Evolutionary conservation across 257 asterid species (phyloP).

Genomic region (Nicotiana otophora): DNA sequence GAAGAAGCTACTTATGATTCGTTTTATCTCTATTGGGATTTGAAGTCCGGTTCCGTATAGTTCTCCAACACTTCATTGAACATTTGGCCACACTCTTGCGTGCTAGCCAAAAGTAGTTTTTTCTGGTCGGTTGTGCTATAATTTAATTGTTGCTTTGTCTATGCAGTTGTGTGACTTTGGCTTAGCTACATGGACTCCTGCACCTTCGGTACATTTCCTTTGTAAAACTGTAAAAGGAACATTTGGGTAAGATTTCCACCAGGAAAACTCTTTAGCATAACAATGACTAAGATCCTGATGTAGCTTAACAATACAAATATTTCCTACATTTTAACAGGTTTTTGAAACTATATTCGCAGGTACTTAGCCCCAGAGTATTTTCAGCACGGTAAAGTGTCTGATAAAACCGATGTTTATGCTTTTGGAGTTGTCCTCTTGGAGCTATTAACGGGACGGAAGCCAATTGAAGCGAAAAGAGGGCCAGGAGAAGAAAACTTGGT

Average conservation of each 20-base stretch:
- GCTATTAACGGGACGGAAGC: conserved; percentile 76
- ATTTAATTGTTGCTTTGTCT: conserved; percentile 11
- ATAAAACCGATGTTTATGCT: conserved; percentile 86
- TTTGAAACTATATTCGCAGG: conserved; percentile 24
- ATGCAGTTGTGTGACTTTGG: conserved; percentile 87
- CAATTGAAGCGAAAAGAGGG: conserved; percentile 75
- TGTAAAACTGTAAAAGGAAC: conserved; percentile 96
- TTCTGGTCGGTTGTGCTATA: background rate
- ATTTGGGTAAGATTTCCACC: conserved; percentile 51
- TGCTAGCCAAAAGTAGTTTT: background rate
- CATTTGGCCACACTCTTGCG: background rate
- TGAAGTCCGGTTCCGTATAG: too few species aligned
- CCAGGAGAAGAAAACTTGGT: conserved; percentile 87
- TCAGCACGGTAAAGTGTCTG: conserved; percentile 92
- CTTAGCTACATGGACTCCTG: conserved; percentile 89
- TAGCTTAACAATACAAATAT: background rate
- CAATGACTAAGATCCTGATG: background rate
- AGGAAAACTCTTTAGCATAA: background rate
- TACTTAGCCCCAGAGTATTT: conserved; percentile 93
- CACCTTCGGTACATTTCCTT: conserved; percentile 84
- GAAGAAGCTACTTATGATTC: background rate
- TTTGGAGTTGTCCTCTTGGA: conserved; percentile 87
- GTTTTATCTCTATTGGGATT: too few species aligned
- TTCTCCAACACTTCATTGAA: background rate
- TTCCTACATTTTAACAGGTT: background rate